Evolutionary conservation across 306 rosid species (phyloP).

Genomic region (Prunus mira): DNA sequence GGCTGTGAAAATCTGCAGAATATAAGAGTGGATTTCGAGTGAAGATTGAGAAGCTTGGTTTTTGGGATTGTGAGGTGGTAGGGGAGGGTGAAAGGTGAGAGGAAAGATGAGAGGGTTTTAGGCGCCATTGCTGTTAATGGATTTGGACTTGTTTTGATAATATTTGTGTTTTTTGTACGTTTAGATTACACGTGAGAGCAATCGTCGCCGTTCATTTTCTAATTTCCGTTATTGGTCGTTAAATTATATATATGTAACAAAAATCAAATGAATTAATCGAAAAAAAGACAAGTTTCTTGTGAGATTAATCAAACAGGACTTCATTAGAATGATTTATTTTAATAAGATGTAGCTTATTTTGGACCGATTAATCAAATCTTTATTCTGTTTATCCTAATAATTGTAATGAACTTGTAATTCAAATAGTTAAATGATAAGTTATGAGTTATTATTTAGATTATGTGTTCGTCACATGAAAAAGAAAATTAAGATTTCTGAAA

Average conservation of each 20-base stretch:
- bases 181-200: not conserved
- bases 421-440: too few species aligned
- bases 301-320: too few species aligned
- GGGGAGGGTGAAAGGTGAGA: constrained; percentile 42
- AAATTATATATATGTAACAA: too few species aligned
- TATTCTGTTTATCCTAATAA: too few species aligned
- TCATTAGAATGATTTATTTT: too few species aligned
- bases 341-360: too few species aligned
- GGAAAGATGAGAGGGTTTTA: constrained; percentile 56
- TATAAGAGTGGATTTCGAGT: constrained; percentile 25
- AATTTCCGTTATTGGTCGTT: not conserved
- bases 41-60: constrained; percentile 18
- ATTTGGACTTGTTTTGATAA: not conserved
- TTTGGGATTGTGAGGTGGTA: constrained; percentile 20
- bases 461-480: not conserved
- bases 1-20: constrained; percentile 38
- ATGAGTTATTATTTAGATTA: rapidly evolving
- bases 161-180: not conserved
- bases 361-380: too few species aligned
- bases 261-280: too few species aligned
- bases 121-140: constrained; percentile 44
- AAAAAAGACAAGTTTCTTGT: too few species aligned
- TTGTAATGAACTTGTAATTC: too few species aligned
- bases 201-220: not conserved
- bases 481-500: too few species aligned